Percentiles rank a stretch among this genome's conserved stretches.
These are phyloP conservation scores for Triglochin maritima DNA, from an alignment of 106 monocot genomes.

Conservation along the genomic window DNA sequence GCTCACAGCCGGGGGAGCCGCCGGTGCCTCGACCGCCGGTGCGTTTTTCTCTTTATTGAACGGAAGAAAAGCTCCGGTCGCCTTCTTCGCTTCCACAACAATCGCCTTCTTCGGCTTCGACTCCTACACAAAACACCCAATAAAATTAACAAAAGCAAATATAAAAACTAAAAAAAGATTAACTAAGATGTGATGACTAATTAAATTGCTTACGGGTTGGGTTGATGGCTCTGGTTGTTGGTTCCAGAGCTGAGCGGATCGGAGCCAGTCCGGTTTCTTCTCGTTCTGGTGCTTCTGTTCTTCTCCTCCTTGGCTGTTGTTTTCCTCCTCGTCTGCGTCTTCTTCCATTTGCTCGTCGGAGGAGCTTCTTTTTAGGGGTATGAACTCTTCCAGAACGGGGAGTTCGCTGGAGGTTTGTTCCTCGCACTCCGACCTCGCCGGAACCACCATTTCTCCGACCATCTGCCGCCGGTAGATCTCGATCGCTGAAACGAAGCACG, in stretches of 20 bases:
- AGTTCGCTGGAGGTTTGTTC: conserved; percentile 12
- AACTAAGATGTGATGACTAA: background rate
- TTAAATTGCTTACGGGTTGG: background rate
- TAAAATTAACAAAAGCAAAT: background rate
- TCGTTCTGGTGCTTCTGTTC: background rate
- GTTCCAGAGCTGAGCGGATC: conserved; percentile 12
- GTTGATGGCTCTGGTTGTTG: conserved; percentile 1
- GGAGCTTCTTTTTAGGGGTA: conserved; percentile 8
- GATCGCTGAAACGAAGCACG: conserved; percentile 8
- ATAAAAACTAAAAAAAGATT: background rate
- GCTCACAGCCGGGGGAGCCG: conserved; percentile 17
- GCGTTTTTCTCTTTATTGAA: conserved; percentile 26
- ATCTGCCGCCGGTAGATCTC: conserved; percentile 16
- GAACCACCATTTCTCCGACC: background rate
- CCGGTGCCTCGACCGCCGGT: background rate
- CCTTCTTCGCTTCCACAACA: conserved; percentile 32
- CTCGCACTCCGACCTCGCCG: background rate
- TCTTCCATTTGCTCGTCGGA: conserved; percentile 3
- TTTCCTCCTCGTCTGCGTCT: conserved; percentile 2
- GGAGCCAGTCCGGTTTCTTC: conserved; percentile 16
- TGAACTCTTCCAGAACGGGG: conserved; percentile 21
- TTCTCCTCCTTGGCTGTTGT: too few relatives aligned
- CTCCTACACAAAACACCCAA: background rate
- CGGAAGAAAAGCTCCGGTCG: conserved; percentile 56
- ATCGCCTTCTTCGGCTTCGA: conserved; percentile 26